Evolutionary conservation across 495 filamentous ascomycete species (phyloP).

Genomic region (Neohortaea acidophila): DNA sequence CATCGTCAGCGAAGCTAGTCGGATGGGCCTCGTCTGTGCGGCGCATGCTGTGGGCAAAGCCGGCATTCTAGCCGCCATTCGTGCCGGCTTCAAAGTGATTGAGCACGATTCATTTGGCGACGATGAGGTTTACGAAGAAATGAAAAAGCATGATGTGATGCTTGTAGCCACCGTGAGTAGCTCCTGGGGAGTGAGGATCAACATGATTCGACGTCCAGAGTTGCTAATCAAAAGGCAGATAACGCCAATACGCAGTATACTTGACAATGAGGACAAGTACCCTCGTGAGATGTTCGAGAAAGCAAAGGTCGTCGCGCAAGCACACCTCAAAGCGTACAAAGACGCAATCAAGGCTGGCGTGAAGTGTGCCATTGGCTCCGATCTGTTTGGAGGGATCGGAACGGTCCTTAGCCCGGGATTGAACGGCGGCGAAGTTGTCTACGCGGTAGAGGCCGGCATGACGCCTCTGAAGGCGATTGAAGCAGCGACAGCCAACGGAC

Average conservation of each 20-base stretch:
- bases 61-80: constrained; percentile 11
- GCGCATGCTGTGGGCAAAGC: constrained; percentile 17
- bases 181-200: constrained; percentile 6
- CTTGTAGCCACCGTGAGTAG: constrained; percentile 12
- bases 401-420: constrained; percentile 26
- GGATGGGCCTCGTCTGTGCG: constrained; percentile 9
- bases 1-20: constrained; percentile 16
- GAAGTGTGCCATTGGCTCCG: constrained; percentile 14
- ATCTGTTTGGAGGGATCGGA: constrained; percentile 10
- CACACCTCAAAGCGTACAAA: constrained; percentile 7
- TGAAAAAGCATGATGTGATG: constrained; percentile 18
- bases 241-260: constrained; percentile 4
- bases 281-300: constrained; percentile 4
- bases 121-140: constrained; percentile 13
- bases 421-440: constrained; percentile 35
- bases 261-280: constrained; percentile 7
- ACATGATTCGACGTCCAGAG: too few relatives aligned
- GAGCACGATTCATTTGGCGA: constrained; percentile 16
- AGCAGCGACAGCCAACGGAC: constrained; percentile 36
- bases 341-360: constrained; percentile 15
- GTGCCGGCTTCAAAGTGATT: constrained; percentile 16
- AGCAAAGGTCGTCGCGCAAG: constrained; percentile 3
- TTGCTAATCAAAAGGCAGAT: too few relatives aligned
- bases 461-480: constrained; percentile 38
- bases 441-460: constrained; percentile 36